Evolutionary conservation across 352 stramenopile species (phyloP).

Genomic region (Globisporangium viniferum): DNA sequence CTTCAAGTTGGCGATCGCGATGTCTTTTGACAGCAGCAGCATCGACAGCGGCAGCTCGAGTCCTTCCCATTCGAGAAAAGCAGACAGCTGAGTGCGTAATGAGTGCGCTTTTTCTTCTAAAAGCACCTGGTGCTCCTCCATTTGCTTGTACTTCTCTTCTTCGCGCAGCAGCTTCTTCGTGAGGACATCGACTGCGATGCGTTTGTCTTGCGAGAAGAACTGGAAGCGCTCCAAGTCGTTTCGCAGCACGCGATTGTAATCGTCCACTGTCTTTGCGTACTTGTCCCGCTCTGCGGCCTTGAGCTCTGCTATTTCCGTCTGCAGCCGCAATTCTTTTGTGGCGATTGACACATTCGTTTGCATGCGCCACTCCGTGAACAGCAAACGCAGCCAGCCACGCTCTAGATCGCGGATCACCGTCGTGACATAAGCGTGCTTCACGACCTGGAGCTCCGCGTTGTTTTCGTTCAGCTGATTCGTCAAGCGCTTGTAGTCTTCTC

Average conservation of each 20-base stretch:
- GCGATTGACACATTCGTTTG: constrained; percentile 30
- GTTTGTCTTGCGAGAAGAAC: constrained; percentile 78
- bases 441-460: constrained; percentile 52
- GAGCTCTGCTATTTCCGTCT: constrained; percentile 52
- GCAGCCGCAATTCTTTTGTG: constrained; percentile 44
- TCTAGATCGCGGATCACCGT: constrained; percentile 49
- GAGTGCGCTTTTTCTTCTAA: constrained; percentile 47
- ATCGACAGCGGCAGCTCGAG: constrained; percentile 43
- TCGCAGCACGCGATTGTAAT: constrained; percentile 71
- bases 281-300: constrained; percentile 58
- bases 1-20: constrained; percentile 40
- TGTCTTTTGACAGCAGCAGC: constrained; percentile 49
- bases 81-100: constrained; percentile 41
- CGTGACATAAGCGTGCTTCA: constrained; percentile 67
- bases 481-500: constrained; percentile 32
- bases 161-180: constrained; percentile 73
- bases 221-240: constrained; percentile 74
- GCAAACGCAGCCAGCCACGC: constrained; percentile 31
- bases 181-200: constrained; percentile 69
- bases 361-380: constrained; percentile 48
- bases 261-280: constrained; percentile 58
- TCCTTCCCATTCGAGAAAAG: constrained; percentile 57
- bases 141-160: constrained; percentile 55
- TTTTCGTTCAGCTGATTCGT: constrained; percentile 43
- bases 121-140: constrained; percentile 54